Evolutionary conservation across 2,329 filamentous ascomycete genomes (phyloP), one percentile per base, ranked within the genome.

Genomic region (Fusarium nodosum): DNA sequence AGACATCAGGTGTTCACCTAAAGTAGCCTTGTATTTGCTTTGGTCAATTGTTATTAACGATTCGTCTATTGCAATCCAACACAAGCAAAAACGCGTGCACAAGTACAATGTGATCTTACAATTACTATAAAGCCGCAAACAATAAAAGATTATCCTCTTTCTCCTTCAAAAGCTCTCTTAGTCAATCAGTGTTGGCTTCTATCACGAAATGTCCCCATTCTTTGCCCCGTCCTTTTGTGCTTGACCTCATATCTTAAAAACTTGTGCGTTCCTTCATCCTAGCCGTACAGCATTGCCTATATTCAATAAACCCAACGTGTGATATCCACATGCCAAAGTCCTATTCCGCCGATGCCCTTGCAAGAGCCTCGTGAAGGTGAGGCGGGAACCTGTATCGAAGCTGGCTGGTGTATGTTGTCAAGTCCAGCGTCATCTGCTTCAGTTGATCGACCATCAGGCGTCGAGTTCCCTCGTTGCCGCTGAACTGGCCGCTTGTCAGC

Each of bases 331-430:
- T 28, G 31, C 39, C 45, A 28, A 42, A 22, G 8, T 31, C 45
- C 65, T 60, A 75, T 75, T 94, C 91, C 45, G 91, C 90, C 51
- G 91, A 93, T 41, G 93, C 93, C 76, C 91, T 88, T 50, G 94
- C 94, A 76, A 98, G 83, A 68, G 91, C 92, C 83, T 97, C 95
- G 81, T 97, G 95, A 57, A 98, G 86, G 75, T 92, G 88, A 38
- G 93, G 91, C 52, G 93, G 93, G 82, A 98, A 87, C 76, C 96
- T 90, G 81, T 97, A 98, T 76, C 93, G 90, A 77, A 98, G 89
- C 85, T 97, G 89, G 59, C 94, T 95, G 18, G 94, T 95, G 83
- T 97, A 98, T 16, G 96, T 92, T 83, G 96, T 97, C 74, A 97
- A 81, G 80, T 98, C 95, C 79, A 94, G 90, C 39, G 93, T 94